Conservation (phyloP, 2,329 filamentous ascomycete genomes). For the Aspergillus cejpii region DNA sequence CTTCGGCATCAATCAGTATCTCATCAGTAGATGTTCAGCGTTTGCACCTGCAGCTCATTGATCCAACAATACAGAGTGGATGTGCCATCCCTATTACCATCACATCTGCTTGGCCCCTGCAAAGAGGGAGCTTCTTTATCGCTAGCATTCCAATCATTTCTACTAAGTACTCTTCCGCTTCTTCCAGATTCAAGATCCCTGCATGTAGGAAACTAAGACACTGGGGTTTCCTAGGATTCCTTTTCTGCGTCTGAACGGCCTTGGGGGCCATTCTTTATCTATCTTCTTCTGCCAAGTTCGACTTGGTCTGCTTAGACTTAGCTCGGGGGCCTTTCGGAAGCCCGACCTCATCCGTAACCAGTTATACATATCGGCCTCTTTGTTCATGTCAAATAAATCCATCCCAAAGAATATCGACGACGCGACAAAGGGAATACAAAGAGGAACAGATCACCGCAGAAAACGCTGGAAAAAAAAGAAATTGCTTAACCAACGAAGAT, state of each 20-base stretch:
- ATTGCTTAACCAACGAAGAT: too few species aligned
- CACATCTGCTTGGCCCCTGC: too few species aligned
- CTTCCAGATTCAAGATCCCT: neutral
- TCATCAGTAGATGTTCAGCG: too few species aligned
- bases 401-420: neutral
- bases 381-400: slow-evolving; percentile 2
- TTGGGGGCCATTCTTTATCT: slow-evolving; percentile 4
- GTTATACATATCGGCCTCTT: slow-evolving; percentile 1
- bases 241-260: neutral
- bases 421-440: slow-evolving; percentile 5
- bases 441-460: neutral
- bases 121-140: too few species aligned
- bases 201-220: neutral
- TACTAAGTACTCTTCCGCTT: too few species aligned
- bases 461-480: neutral
- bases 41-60: neutral
- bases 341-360: slow-evolving; percentile 12
- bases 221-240: neutral
- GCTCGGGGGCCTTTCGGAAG: slow-evolving; percentile 9
- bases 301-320: slow-evolving; percentile 10
- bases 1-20: neutral
- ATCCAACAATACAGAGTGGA: too few species aligned
- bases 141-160: too few species aligned
- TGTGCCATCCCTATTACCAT: too few species aligned
- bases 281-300: slow-evolving; percentile 6